Conservation (phyloP, 164 flowering plant genomes). For the Litsea cubeba region DNA sequence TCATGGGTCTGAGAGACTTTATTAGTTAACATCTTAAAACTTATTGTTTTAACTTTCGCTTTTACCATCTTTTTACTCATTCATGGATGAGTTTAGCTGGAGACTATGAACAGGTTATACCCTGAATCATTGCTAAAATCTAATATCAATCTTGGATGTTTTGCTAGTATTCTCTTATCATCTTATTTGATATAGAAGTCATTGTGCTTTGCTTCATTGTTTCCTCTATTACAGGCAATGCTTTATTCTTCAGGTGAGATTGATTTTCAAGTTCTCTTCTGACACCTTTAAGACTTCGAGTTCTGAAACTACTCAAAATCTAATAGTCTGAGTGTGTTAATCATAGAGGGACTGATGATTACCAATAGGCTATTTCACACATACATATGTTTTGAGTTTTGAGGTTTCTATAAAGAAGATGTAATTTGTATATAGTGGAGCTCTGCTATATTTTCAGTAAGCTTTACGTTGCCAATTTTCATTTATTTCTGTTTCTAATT, state of each 20-base stretch:
- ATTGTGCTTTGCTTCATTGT: background rate
- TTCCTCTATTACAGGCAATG: background rate
- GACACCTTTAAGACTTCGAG: background rate
- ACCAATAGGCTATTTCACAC: background rate
- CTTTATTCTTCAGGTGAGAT: too few relatives aligned
- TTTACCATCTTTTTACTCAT: constrained; percentile 11
- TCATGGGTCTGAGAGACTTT: background rate
- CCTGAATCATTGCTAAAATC: constrained; percentile 20
- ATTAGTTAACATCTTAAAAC: background rate
- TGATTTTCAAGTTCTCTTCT: background rate
- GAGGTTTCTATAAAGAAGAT: background rate
- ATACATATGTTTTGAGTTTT: background rate
- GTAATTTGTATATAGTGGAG: background rate
- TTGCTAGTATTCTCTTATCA: constrained; percentile 10
- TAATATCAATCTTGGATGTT: constrained; percentile 9
- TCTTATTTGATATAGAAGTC: constrained; percentile 7
- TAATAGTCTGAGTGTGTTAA: background rate
- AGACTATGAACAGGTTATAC: constrained; percentile 19
- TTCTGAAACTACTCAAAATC: background rate
- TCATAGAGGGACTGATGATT: background rate
- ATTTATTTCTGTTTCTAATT: background rate
- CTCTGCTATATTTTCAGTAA: background rate
- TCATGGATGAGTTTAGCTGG: constrained; percentile 21
- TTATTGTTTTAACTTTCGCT: background rate
- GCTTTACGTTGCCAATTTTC: background rate